Evolutionary conservation across 306 rosid genomes (phyloP).

Genomic region (Ormosia semicastrata): DNA sequence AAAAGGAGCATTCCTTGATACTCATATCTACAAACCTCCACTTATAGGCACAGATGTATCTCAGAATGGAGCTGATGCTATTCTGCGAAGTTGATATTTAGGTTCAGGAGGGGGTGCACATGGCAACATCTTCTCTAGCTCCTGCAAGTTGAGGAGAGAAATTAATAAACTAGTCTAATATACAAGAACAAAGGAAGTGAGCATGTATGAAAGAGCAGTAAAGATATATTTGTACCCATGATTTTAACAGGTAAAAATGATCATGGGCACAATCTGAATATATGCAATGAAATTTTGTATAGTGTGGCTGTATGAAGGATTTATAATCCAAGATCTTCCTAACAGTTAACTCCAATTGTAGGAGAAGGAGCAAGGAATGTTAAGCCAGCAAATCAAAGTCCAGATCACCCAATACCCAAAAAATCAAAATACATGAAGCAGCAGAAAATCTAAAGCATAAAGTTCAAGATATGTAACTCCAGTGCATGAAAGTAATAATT

Average conservation of each 20-base stretch:
- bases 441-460: not conserved
- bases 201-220: not conserved
- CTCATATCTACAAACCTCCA: conserved; percentile 41
- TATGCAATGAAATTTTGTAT: not conserved
- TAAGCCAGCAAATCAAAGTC: not conserved
- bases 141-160: conserved; percentile 50
- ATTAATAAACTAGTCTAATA: not conserved
- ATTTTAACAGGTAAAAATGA: not conserved
- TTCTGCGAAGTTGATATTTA: conserved; percentile 90
- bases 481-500: not conserved
- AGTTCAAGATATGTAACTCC: not conserved
- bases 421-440: conserved; percentile 1
- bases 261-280: not conserved
- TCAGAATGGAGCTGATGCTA: conserved; percentile 75
- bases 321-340: not conserved
- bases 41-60: conserved; percentile 25
- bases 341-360: not conserved
- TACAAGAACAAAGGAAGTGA: not conserved
- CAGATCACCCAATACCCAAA: not conserved
- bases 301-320: not conserved
- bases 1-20: conserved; percentile 12
- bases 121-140: conserved; percentile 72
- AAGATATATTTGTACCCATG: not conserved
- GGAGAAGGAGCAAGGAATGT: not conserved
- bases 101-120: conserved; percentile 76